Percentiles rank a stretch among this genome's conserved stretches.
Conservation (phyloP, 2,329 filamentous ascomycete species). For the Cladosporium sp. region DNA sequence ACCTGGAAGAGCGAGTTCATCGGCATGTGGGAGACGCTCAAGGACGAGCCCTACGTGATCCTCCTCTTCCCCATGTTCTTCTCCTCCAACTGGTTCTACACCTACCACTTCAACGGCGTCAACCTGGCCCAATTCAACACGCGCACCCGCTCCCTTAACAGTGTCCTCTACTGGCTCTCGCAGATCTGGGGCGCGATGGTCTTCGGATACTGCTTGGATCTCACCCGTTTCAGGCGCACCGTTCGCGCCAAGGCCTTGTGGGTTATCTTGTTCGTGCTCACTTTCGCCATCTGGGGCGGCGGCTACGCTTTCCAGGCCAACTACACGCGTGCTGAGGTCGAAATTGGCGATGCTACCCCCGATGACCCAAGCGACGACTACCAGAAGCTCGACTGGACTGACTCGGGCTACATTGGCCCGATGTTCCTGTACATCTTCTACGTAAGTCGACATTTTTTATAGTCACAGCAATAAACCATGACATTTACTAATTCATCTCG, state of each 20-base stretch:
- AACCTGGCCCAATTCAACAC: constrained; percentile 71
- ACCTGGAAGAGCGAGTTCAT: constrained; percentile 77
- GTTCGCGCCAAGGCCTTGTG: constrained; percentile 67
- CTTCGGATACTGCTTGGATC: constrained; percentile 72
- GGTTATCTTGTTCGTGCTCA: constrained; percentile 63
- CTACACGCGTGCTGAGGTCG: constrained; percentile 50
- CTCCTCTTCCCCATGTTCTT: constrained; percentile 81
- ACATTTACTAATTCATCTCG: background rate
- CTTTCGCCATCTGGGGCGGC: constrained; percentile 78
- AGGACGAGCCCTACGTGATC: constrained; percentile 69
- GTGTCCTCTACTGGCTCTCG: constrained; percentile 70
- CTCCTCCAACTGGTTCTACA: constrained; percentile 77
- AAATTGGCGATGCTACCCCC: constrained; percentile 22
- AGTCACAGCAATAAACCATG: background rate
- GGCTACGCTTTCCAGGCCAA: constrained; percentile 74
- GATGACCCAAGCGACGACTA: constrained; percentile 27
- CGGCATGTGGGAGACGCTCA: constrained; percentile 73
- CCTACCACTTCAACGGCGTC: constrained; percentile 75
- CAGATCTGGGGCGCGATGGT: constrained; percentile 75
- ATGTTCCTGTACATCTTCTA: constrained; percentile 92
- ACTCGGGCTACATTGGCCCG: constrained; percentile 68
- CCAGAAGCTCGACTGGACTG: constrained; percentile 64
- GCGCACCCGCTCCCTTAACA: constrained; percentile 74
- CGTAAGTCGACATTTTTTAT: constrained; percentile 38
- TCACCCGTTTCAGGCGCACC: constrained; percentile 58